Evolutionary conservation across 345 rosid species (phyloP).

Genomic region (Litchi chinensis): DNA sequence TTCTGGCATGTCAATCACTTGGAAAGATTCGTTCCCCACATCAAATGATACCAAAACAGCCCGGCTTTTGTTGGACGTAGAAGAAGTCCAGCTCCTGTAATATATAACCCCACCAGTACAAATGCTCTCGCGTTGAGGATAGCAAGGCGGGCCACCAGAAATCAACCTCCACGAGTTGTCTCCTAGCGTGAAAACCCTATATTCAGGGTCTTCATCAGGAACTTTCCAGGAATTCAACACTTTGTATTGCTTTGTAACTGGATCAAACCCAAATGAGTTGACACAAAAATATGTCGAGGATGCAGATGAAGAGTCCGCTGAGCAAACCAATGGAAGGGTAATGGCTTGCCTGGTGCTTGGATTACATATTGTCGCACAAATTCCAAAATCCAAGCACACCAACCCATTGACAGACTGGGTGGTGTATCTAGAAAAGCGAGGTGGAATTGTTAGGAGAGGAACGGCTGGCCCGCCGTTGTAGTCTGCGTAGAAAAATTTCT

Average conservation of each 20-base stretch:
- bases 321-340: constrained; percentile 9
- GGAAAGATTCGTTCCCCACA: constrained; percentile 10
- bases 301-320: constrained; percentile 5
- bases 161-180: constrained; percentile 22
- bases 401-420: constrained; percentile 25
- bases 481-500: constrained; percentile 17
- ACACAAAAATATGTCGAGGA: constrained; percentile 16
- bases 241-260: constrained; percentile 15
- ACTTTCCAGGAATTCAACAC: constrained; percentile 27
- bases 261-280: constrained; percentile 28
- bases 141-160: constrained; percentile 13
- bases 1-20: constrained; percentile 2
- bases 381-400: constrained; percentile 28
- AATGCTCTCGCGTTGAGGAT: constrained; percentile 21
- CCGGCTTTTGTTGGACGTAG: no score
- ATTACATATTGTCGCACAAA: constrained; percentile 27
- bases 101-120: constrained; percentile 23
- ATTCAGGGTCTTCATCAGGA: background rate
- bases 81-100: constrained; percentile 14
- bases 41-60: constrained; percentile 20
- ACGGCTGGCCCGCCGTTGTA: constrained; percentile 17
- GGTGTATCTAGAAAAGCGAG: constrained; percentile 25
- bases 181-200: constrained; percentile 24
- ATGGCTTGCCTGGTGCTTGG: constrained; percentile 23
- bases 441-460: constrained; percentile 3